A percentile compares a stretch with the other conserved stretches of the same genome.
phyloP scores from a whole-genome alignment of 164 flowering plant genomes.

The Magnolia kwangsiensis region DNA sequence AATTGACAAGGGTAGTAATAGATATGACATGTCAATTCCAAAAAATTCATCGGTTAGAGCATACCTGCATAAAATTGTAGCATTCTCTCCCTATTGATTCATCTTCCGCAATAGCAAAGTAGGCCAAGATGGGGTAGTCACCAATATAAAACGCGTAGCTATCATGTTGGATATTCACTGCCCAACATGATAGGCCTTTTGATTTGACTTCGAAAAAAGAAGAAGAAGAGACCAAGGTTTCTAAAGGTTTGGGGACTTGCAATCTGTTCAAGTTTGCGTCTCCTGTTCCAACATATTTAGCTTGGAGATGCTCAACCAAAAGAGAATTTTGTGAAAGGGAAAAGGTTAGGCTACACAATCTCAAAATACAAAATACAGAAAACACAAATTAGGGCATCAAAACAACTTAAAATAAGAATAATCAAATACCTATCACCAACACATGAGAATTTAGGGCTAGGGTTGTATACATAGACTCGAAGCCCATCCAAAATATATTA shows the following conservation, averaged over 20 bases:
- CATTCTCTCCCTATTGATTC: conserved; percentile 96
- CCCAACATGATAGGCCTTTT: conserved; percentile 32
- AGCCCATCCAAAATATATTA: too few relatives aligned
- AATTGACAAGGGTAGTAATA: too few relatives aligned
- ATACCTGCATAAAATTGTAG: conserved; percentile 98
- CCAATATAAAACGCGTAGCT: conserved; percentile 94
- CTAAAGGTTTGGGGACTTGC: conserved; percentile 30
- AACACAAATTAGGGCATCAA: too few relatives aligned
- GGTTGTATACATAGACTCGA: too few relatives aligned
- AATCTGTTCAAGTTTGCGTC: conserved; percentile 93
- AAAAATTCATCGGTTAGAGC: not conserved
- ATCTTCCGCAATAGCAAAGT: conserved; percentile 88
- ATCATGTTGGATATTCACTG: conserved; percentile 94
- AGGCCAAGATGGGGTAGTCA: conserved; percentile 78
- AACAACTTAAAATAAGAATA: too few relatives aligned
- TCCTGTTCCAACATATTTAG: conserved; percentile 95
- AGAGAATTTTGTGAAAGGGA: not conserved
- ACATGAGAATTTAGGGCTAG: too few relatives aligned
- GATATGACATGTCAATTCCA: too few relatives aligned
- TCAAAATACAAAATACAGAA: too few relatives aligned
- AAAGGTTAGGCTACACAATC: too few relatives aligned
- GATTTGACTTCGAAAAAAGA: not conserved
- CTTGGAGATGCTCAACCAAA: conserved; percentile 78
- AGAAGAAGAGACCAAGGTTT: not conserved
- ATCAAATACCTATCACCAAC: too few relatives aligned